These are phyloP conservation scores for Chalciporus pseudorubinellus DNA, from an alignment of 768 basidiomycete species.

Conservation along the genomic window DNA sequence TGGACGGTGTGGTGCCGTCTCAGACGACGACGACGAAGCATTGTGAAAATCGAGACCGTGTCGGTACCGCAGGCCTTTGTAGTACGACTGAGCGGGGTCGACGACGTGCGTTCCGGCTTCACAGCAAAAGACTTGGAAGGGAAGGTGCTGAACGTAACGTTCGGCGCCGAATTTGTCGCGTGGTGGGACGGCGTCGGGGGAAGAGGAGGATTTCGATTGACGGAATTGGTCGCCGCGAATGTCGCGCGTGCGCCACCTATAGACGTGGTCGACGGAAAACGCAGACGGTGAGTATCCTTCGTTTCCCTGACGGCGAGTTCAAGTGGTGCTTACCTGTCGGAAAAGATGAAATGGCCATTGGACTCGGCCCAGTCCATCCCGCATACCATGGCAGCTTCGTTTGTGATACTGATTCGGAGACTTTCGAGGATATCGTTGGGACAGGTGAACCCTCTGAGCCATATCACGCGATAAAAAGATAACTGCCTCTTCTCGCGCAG, in stretches of 20 bases:
- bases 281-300: neutral
- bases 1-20: conserved; percentile 51
- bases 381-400: conserved; percentile 97
- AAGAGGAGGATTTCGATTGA: conserved; percentile 91
- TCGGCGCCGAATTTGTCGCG: conserved; percentile 78
- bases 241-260: conserved; percentile 94
- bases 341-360: conserved; percentile 96
- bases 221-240: conserved; percentile 98
- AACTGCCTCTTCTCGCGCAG: conserved; percentile 73
- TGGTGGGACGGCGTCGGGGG: conserved; percentile 87
- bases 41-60: conserved; percentile 83
- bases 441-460: conserved; percentile 99
- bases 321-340: conserved; percentile 68
- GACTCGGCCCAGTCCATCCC: conserved; percentile 99
- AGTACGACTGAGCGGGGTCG: conserved; percentile 94
- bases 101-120: conserved; percentile 97
- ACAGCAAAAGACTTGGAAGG: conserved; percentile 99
- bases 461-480: conserved; percentile 87
- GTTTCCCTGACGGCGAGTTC: too few relatives aligned
- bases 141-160: conserved; percentile 88
- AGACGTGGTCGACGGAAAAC: too few relatives aligned
- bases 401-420: conserved; percentile 83
- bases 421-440: conserved; percentile 98
- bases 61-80: conserved; percentile 83
- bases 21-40: conserved; percentile 61